These are phyloP conservation scores for Phycomyces nitens DNA, from an alignment of 192 early-diverging fungal species.

Conservation along the genomic window DNA sequence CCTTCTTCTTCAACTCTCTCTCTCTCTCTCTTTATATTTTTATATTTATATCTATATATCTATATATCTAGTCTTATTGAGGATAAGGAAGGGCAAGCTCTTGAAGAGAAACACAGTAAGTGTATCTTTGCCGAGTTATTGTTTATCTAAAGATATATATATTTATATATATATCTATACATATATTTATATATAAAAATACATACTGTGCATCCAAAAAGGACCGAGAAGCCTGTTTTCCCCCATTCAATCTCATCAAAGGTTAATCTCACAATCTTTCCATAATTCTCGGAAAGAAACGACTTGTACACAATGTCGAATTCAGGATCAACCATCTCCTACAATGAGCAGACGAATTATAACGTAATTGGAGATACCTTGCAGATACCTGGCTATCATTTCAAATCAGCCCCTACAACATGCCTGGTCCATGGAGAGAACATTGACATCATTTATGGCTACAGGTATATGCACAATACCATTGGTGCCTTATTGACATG, in stretches of 20 bases:
- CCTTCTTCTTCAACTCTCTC: neutral
- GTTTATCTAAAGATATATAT: too few species aligned
- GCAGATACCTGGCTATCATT: constrained; percentile 30
- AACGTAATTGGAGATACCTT: constrained; percentile 11
- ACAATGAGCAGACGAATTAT: constrained; percentile 14
- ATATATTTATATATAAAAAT: too few species aligned
- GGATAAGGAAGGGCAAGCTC: too few species aligned
- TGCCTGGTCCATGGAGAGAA: constrained; percentile 24
- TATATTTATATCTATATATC: too few species aligned
- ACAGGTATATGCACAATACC: constrained; percentile 11
- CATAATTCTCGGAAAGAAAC: neutral
- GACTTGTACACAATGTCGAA: constrained; percentile 16
- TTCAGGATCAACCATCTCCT: constrained; percentile 28
- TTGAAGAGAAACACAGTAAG: too few species aligned
- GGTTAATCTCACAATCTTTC: neutral
- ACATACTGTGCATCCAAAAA: too few species aligned
- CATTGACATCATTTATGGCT: constrained; percentile 22
- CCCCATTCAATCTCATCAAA: neutral
- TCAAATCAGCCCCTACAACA: constrained; percentile 19
- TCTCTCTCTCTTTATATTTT: constrained; percentile 2
- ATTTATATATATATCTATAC: too few species aligned
- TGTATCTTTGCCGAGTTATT: too few species aligned
- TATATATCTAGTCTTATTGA: too few species aligned
- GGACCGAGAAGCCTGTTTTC: too few species aligned
- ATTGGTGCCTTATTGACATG: neutral